Conservation (phyloP, 306 rosid species). For the Malus domestica region DNA sequence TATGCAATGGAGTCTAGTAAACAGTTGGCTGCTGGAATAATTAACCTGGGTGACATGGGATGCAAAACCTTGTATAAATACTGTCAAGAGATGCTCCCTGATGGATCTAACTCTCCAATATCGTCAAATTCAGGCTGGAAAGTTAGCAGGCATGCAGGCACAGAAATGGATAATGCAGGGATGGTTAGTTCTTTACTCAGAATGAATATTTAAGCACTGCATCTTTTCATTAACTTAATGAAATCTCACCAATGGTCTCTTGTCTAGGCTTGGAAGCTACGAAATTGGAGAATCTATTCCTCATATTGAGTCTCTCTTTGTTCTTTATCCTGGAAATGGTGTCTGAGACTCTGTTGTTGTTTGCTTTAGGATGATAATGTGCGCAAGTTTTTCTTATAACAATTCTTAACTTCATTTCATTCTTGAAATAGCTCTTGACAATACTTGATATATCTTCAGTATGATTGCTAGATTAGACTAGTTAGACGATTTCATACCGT, state of each 20-base stretch:
- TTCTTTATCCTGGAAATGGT: slow-evolving; percentile 4
- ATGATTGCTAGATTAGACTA: neutral
- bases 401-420: neutral
- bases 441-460: neutral
- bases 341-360: neutral
- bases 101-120: slow-evolving; percentile 67
- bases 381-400: neutral
- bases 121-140: slow-evolving; percentile 62
- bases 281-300: neutral
- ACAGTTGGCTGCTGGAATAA: slow-evolving; percentile 71
- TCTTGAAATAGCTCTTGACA: neutral
- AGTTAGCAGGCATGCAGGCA: slow-evolving; percentile 56
- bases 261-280: neutral
- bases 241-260: neutral
- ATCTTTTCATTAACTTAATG: neutral
- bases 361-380: neutral
- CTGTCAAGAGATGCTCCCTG: slow-evolving; percentile 73
- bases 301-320: neutral
- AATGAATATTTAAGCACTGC: neutral
- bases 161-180: slow-evolving; percentile 65
- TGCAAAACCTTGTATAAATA: slow-evolving; percentile 43
- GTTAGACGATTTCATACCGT: neutral
- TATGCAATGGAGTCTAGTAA: slow-evolving; percentile 86
- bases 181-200: slow-evolving; percentile 51
- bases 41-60: slow-evolving; percentile 46